Evolutionary conservation across 2,329 filamentous ascomycete genomes (phyloP).

Genomic region (Colletotrichum echinochloae): DNA sequence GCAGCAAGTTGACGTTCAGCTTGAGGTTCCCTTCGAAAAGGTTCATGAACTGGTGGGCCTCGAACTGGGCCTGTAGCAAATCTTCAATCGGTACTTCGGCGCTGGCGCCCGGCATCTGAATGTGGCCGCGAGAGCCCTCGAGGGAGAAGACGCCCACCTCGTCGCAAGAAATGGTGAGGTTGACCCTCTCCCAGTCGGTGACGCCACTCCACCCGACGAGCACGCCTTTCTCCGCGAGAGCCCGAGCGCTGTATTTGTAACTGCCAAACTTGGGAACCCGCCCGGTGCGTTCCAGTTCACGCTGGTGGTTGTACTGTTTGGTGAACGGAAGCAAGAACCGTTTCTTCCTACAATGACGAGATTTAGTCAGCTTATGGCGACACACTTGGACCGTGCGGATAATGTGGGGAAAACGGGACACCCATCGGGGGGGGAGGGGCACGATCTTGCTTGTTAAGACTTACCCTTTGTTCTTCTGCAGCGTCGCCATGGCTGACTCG

Average conservation of each 20-base stretch:
- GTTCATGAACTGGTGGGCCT: slow-evolving; percentile 95
- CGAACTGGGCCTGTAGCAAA: slow-evolving; percentile 94
- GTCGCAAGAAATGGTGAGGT: slow-evolving; percentile 94
- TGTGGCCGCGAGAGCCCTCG: slow-evolving; percentile 89
- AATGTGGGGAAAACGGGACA: slow-evolving; percentile 23
- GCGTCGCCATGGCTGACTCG: slow-evolving; percentile 95
- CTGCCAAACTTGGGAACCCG: slow-evolving; percentile 95
- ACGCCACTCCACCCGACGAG: slow-evolving; percentile 92
- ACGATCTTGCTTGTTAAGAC: slow-evolving; percentile 45
- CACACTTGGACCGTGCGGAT: slow-evolving; percentile 38
- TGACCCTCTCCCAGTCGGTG: slow-evolving; percentile 88
- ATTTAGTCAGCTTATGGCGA: slow-evolving; percentile 43
- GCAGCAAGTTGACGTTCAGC: slow-evolving; percentile 94
- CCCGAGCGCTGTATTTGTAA: slow-evolving; percentile 94
- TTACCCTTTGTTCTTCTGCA: slow-evolving; percentile 95
- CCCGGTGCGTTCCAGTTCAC: slow-evolving; percentile 91
- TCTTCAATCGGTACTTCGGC: slow-evolving; percentile 92
- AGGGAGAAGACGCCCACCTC: slow-evolving; percentile 94
- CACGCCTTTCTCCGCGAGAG: slow-evolving; percentile 92
- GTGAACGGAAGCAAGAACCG: slow-evolving; percentile 96
- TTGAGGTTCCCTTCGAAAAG: slow-evolving; percentile 87
- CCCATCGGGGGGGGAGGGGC: not conserved
- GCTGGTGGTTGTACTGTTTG: slow-evolving; percentile 98
- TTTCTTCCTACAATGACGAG: slow-evolving; percentile 73
- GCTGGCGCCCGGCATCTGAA: slow-evolving; percentile 95